Evolutionary conservation across 352 stramenopile genomes (phyloP).

Genomic region (Elongisporangium senticosum): DNA sequence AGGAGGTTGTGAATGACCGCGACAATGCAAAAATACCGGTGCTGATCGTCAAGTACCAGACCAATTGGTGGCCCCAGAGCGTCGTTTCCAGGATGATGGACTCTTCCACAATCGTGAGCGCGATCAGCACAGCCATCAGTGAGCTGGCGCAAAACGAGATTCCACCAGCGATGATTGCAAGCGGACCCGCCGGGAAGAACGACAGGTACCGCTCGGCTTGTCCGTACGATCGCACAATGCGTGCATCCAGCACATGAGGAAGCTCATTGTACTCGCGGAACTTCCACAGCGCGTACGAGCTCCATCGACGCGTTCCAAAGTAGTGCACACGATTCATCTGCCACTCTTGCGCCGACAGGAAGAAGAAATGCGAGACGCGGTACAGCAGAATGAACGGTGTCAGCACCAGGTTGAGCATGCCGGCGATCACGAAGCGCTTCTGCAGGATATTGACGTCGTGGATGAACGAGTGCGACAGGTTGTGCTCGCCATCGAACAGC

Average conservation of each 20-base stretch:
- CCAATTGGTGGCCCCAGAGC: constrained; percentile 89
- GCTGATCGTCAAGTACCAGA: constrained; percentile 96
- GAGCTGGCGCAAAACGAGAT: constrained; percentile 95
- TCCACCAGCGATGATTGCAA: constrained; percentile 88
- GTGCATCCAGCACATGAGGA: constrained; percentile 93
- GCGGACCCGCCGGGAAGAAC: constrained; percentile 89
- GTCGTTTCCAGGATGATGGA: constrained; percentile 94
- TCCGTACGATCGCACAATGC: constrained; percentile 90
- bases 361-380: constrained; percentile 95
- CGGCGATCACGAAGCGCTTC: constrained; percentile 91
- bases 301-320: constrained; percentile 94
- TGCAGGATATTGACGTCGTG: constrained; percentile 89
- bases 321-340: constrained; percentile 89
- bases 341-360: constrained; percentile 96
- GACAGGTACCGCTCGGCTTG: constrained; percentile 91
- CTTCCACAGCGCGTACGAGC: constrained; percentile 80
- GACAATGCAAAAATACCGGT: constrained; percentile 77
- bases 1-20: constrained; percentile 67
- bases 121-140: constrained; percentile 92
- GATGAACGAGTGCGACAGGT: constrained; percentile 86
- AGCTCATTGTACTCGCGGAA: constrained; percentile 99
- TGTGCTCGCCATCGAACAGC: constrained; percentile 90
- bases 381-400: constrained; percentile 98
- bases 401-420: constrained; percentile 92
- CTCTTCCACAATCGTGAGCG: constrained; percentile 93